Base-by-base conservation (phyloP, 2,329 filamentous ascomycete species). In the Penicillium sp. region DNA sequence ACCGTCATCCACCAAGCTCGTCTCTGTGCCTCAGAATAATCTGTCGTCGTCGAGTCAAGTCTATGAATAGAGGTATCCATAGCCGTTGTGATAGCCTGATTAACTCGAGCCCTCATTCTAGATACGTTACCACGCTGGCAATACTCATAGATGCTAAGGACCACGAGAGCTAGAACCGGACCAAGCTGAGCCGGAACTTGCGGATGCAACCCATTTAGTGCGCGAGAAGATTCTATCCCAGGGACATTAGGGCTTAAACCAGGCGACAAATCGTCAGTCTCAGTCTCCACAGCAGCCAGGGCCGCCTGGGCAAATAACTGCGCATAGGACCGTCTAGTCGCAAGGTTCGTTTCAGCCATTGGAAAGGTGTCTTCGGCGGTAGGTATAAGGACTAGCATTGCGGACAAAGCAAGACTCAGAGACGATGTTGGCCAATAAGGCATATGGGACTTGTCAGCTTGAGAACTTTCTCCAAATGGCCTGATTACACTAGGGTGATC, bases 1-100 rank as follows among this genome's bases (percentile, higher is more conserved):
- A 64, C 61, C 10, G 56, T 57, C 44, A 57, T 60, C 61, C 61
- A 64, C 61, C 61, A 64, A 13, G 53, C 50, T 17, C 60, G 54
- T 21, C 55, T 51, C 43, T 61, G 56, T 8, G 58, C 58, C 22
- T 62, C 59, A 1, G 54, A 55, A 31, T 46, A 52, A 15, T 42
- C 47, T 10, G 48, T 47, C 12, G 22, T 33, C 2, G 42, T 45
- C 4, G 42, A 29, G 3, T 43, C 51, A 29, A 59, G 49, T 5
- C 37, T 43, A 38, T 64, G 57, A 9, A 64, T 47, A 2, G 55
- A 57, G 6, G 58, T 42, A 44, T 64, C 61, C 57, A 64, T 61
- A 15, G 61, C 60, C 12, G 56, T 54, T 1, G 59, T 62, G 2
- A 62, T 21, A n/a, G 61, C 61, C 19, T 62, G 54, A 29, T 62